phyloP scores from a whole-genome alignment of 2,329 filamentous ascomycete species.

The Venturia asperata region DNA sequence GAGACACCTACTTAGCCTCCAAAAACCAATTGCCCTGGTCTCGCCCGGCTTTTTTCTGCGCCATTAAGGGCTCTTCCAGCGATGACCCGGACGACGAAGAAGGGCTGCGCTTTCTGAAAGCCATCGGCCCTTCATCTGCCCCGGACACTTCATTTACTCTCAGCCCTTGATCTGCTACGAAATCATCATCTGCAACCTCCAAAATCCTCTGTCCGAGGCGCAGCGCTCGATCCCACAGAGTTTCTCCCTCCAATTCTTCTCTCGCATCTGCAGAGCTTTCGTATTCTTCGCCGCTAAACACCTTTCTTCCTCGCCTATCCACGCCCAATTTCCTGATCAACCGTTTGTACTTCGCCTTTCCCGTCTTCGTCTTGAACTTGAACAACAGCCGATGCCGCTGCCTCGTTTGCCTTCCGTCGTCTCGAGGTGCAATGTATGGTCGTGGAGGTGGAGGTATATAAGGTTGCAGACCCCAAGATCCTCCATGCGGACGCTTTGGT shows the following conservation, averaged over 20 bases:
- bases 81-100: background rate
- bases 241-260: background rate
- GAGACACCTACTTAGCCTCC: background rate
- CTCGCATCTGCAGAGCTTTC: background rate
- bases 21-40: background rate
- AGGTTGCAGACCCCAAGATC: conserved; percentile 1
- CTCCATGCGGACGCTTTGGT: background rate
- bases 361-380: background rate
- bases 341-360: background rate
- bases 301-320: background rate
- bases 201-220: background rate
- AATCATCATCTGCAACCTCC: background rate
- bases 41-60: background rate
- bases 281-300: background rate
- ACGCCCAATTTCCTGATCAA: background rate
- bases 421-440: background rate
- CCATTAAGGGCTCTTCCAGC: background rate
- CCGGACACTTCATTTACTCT: background rate
- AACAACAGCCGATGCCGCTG: background rate
- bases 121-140: background rate
- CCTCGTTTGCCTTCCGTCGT: background rate
- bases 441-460: background rate
- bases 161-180: background rate
- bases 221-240: background rate
- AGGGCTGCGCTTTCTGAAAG: background rate